Evolutionary conservation across 306 rosid species (phyloP), one percentile per base, ranked within the genome.

Genomic region (Sophora flavescens): DNA sequence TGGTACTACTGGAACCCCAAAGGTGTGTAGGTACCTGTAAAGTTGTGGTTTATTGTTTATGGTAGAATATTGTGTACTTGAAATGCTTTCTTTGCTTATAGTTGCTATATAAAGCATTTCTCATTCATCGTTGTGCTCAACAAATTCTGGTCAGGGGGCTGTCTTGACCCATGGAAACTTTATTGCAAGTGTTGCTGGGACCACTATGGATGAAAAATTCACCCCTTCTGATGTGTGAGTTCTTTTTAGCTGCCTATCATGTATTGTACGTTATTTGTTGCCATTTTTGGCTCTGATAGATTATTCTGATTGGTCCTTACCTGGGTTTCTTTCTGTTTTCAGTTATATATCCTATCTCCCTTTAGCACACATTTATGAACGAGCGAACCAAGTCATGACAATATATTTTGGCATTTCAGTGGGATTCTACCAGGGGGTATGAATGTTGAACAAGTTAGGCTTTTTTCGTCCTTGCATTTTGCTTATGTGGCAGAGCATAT

Each of bases 1-100:
- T 79, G 99, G 99, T 74, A 96, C 99, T 70, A 96, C 99, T 77
- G 99, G 99, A 85, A 92, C 97, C 57, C 99, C 99, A 36, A 96
- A 96, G 97, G 99, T 92, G 78, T 8, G 64, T 30, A 42, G 39
- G 52, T 50, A 42, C 42, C 75, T 36, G n/a, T 71, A 68, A 78
- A 77, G 65, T 16, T 45, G 41, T 44, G 17, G 73, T 79, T 74
- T 70, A 79, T 63, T 70, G 73, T 81, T 74, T 59, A 68, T 78
- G 60, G 35, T 70, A 50, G 57, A 45, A 54, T 75, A 65, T 57
- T 71, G 26, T 52, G 70, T 17, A 35, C 60, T 6, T 15, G 57
- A 61, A 42, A 64, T 70, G 38, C 53, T 63, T 48, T 51, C 74
- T 17, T 76, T 59, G 62, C 75, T 50, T 81, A 52, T 68, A 59